Evolutionary conservation across 2,329 filamentous ascomycete species (phyloP), one percentile per base, ranked within the genome.

Genomic region (Diaporthe sp.): DNA sequence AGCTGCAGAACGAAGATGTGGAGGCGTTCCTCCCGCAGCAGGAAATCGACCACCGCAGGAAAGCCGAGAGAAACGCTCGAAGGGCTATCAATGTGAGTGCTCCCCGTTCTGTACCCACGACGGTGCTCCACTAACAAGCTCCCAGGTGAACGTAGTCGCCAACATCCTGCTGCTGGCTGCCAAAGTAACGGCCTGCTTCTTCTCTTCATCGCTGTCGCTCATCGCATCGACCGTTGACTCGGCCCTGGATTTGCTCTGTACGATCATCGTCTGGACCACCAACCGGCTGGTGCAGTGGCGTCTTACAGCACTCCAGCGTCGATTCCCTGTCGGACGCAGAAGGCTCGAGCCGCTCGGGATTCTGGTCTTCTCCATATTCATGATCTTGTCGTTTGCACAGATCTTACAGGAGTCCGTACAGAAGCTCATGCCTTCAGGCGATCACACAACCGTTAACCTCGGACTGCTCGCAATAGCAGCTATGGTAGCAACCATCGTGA

Each of bases 151-250:
- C 10, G 74, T 79, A 17, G 67, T 76, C 17, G 78, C 78, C 44
- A 79, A 79, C 53, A 68, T 79, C 53, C 49, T 78, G 10, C 68
- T 79, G 67, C 71, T 79, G 31, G 71, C 58, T 42, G 78, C 73
- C 31, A 79, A 79, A 60, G 58, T 79, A 7, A 57, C 76, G 22
- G 77, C 76, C 42, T 72, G 78, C 60, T 75, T 75, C 34, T 79
- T 78, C 42, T 78, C 76, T 17, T 78, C 77, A 65, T 92, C 91
- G 1, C 85, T 92, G 9, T 92, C 90, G 1, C 85, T 92, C 25
- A 88, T 92, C 46, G 91, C 91, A 15, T 91, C 89, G 28, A 85
- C 92, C 13, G 89, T 92, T 19, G 91, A 93, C 80, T 91, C 90
- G 1, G 90, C 89, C 2, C 84, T 92, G 25, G 90, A 92, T 77